Evolutionary conservation across 768 basidiomycete species (phyloP).

Genomic region (Phylloporus sp.): DNA sequence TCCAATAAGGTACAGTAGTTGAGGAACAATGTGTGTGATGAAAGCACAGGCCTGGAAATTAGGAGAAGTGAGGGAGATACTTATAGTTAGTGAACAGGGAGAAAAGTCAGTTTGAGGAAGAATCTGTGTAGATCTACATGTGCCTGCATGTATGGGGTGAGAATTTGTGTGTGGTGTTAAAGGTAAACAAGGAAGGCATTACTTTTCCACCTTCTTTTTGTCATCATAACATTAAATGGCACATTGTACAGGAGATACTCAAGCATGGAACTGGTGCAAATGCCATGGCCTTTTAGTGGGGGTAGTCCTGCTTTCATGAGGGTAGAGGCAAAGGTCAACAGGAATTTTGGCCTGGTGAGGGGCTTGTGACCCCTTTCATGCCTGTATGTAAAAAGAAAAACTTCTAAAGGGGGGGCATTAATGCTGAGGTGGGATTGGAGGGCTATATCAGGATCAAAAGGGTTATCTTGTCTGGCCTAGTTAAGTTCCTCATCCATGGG

Average conservation of each 20-base stretch:
- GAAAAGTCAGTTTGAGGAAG: neutral
- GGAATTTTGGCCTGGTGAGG: neutral
- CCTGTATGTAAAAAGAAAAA: neutral
- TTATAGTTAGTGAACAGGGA: neutral
- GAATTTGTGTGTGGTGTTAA: neutral
- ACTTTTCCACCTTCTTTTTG: neutral
- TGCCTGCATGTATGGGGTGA: neutral
- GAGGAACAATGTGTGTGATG: too few relatives aligned
- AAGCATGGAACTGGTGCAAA: neutral
- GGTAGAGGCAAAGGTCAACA: neutral
- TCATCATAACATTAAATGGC: neutral
- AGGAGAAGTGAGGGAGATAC: neutral
- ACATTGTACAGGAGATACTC: neutral
- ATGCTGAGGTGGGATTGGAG: neutral
- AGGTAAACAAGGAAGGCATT: neutral
- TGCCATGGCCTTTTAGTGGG: neutral
- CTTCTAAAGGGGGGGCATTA: neutral
- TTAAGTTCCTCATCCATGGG: neutral
- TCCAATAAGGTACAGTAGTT: too few relatives aligned
- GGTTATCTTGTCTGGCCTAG: neutral
- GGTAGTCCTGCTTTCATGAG: neutral
- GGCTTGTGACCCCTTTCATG: neutral
- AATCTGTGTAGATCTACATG: neutral
- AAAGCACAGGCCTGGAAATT: too few relatives aligned
- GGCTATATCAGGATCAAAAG: neutral